Evolutionary conservation across 352 stramenopile species (phyloP), one percentile per base, ranked within the genome.

Genomic region (Phytophthora fragariaefolia): DNA sequence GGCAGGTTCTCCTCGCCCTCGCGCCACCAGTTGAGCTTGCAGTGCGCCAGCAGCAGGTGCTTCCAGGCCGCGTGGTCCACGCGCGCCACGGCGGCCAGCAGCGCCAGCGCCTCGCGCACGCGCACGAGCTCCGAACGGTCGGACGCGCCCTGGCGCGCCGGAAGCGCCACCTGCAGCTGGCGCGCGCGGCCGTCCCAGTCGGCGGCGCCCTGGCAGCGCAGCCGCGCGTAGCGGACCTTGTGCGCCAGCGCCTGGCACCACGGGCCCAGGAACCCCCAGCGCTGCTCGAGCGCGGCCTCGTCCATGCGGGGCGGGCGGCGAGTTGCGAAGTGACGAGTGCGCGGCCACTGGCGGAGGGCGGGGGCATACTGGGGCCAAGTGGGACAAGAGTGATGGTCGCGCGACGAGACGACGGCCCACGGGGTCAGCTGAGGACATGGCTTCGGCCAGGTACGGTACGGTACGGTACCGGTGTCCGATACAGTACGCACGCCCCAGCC

Each of bases 41-140:
- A 77, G 28, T 65, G 51, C 20, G 60, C 50, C 6, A 63, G 23
- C 12, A 82, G 54, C 28, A 82, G 45, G 27, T 48, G 57, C 46
- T 68, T 74, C 63, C 64, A 82, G 18, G 46, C 56, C 2, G 15
- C 46, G 43, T 69, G 54, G 54, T 77, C 71, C 28, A 73, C 55
- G 27, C 20, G 43, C 1, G 57, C 57, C 20, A 77, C 66, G 1
- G 75, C 58, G 22, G 54, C 53, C 10, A 82, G 48, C 22, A 82
- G 22, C 34, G 73, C 70, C 23, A 82, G 46, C 23, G 59, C 71
- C 48, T 79, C 74, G 3, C 61, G 63, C 2, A 69, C 27, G 17
- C 50, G 45, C 6, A 40, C 32, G 20, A 62, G 18, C 28, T 69
- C 24, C 22, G 30, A 30, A 2, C 50, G 46, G 20, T 42, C 36